Evolutionary conservation across 2,329 filamentous ascomycete species (phyloP), one percentile per base, ranked within the genome.

Genomic region (Penicillium sp.): DNA sequence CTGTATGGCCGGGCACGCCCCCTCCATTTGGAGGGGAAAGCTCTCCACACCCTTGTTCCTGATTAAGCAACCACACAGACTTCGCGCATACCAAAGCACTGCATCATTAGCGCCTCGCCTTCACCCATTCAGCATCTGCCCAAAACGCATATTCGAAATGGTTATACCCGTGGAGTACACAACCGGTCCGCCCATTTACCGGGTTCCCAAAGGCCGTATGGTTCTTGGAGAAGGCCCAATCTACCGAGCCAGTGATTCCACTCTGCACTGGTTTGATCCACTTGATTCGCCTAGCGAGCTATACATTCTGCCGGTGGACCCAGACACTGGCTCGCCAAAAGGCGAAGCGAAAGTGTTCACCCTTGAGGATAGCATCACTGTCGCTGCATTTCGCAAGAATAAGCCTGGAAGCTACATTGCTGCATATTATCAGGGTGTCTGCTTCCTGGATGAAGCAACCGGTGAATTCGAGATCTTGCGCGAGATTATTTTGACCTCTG

Each of bases 371-470:
- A 71, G 67, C 45, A 68, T 74, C 13, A 70, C 68, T 0, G 70
- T 72, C 1, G 57, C 60, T 2, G 66, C 66, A 41, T 73, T 73
- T 54, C 65, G 70, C 16, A 62, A 65, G 42, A 50, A 59, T 24
- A 54, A 60, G 15, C 62, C 67, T 1, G 67, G 69, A 33, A 42
- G 21, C 41, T 73, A 73, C 51, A 70, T 74, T 46, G 69, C 64
- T 42, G 70, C 69, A 6, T 74, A 73, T 45, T 71, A 69, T 51
- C 64, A 66, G 47, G 71, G 70, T 5, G 63, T 73, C 13, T 71
- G 67, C 7, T 70, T 71, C 29, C 26, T 73, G n/a, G 70, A 74
- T 48, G 70, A 73, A 52, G 57, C 55, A 24, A 71, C 66, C 4
- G 69, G 71, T 2, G 65, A 66, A 34, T 50, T 73, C 33, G 41